These are phyloP conservation scores for Solanum megistacrolobum DNA, from an alignment of 257 asterid genomes.

Conservation along the genomic window DNA sequence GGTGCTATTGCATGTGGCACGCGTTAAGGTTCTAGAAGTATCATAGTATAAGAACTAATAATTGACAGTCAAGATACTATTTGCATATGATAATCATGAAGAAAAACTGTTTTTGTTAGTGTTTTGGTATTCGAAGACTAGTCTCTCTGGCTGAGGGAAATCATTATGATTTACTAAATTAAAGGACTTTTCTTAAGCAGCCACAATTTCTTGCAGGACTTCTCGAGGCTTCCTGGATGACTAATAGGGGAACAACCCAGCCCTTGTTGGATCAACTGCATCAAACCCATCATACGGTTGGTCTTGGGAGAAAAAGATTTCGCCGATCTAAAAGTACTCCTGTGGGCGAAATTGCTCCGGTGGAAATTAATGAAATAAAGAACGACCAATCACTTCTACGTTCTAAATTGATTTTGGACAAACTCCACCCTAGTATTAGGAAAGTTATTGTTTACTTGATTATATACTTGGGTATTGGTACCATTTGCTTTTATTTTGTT, in stretches of 20 bases:
- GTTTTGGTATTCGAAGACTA: not conserved
- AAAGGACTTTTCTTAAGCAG: not conserved
- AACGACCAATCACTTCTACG: constrained; percentile 7
- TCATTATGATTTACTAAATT: not conserved
- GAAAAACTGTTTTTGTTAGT: not conserved
- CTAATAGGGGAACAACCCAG: constrained; percentile 9
- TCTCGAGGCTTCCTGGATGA: not conserved
- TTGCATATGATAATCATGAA: not conserved
- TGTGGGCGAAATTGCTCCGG: constrained; percentile 28
- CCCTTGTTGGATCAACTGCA: constrained; percentile 9
- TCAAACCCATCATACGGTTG: constrained; percentile 9
- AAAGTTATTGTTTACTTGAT: constrained; percentile 34
- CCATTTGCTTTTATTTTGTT: constrained; percentile 59
- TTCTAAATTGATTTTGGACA: constrained; percentile 27
- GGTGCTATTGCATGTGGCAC: not conserved
- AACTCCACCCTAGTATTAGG: constrained; percentile 42
- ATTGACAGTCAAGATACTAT: not conserved
- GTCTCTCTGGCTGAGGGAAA: not conserved
- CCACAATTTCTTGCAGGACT: not conserved
- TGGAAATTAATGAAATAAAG: constrained; percentile 23
- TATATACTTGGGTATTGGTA: constrained; percentile 46
- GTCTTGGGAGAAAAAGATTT: constrained; percentile 29
- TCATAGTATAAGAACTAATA: not conserved
- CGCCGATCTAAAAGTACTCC: constrained; percentile 87
- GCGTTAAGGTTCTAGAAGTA: not conserved